Conservation (phyloP, 257 asterid species). For the Penstemon newberryi region DNA sequence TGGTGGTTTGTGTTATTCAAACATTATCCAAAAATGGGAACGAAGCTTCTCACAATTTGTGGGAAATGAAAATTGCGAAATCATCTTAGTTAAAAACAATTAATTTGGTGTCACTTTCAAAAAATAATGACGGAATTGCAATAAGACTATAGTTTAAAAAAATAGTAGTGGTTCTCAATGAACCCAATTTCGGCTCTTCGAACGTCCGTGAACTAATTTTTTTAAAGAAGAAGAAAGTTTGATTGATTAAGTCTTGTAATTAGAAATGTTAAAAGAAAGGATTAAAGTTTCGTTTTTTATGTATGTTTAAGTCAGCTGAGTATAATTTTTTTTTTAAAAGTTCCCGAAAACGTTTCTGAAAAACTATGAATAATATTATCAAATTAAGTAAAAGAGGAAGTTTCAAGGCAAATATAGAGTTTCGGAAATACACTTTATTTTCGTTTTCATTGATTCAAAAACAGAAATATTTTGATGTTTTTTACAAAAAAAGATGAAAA, state of each 20-base stretch:
- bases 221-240: constrained; percentile 22
- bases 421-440: no score
- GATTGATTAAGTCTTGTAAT: constrained; percentile 21
- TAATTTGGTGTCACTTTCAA: constrained; percentile 7
- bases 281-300: no score
- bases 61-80: not conserved
- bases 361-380: no score
- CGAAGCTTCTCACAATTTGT: not conserved
- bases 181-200: constrained; percentile 9
- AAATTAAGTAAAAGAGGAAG: no score
- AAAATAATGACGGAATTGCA: not conserved
- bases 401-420: no score
- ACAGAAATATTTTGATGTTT: not conserved
- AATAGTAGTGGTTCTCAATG: constrained; percentile 8
- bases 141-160: constrained; percentile 14
- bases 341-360: not conserved
- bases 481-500: no score
- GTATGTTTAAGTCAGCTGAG: not conserved
- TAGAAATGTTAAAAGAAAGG: not conserved
- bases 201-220: constrained; percentile 11
- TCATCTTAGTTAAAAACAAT: not conserved
- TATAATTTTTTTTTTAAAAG: no score
- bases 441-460: not conserved
- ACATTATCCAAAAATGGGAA: constrained; percentile 23
- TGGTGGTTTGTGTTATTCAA: constrained; percentile 23